These are phyloP conservation scores for Adansonia grandidieri DNA, from an alignment of 441 rosid genomes.

Conservation along the genomic window DNA sequence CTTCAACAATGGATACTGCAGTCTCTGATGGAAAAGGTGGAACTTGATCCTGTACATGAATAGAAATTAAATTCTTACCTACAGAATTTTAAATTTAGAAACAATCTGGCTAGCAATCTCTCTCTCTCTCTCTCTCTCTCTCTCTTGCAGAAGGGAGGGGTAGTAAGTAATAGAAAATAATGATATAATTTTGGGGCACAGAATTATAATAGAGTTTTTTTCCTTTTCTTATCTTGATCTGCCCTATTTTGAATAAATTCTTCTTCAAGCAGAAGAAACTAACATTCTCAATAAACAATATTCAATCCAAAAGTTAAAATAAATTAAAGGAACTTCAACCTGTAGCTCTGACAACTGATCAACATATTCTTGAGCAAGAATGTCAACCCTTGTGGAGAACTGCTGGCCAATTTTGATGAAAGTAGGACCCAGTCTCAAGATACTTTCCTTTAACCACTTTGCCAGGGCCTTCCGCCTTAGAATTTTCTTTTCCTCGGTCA, in stretches of 20 bases:
- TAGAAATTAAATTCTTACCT: slow-evolving; percentile 25
- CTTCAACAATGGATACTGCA: slow-evolving; percentile 78
- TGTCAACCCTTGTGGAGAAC: slow-evolving; percentile 96
- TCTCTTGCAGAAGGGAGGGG: not conserved
- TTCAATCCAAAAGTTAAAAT: slow-evolving; percentile 11
- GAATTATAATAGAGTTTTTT: not conserved
- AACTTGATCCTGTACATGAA: slow-evolving; percentile 86
- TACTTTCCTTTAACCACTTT: slow-evolving; percentile 92
- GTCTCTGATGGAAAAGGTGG: slow-evolving; percentile 97
- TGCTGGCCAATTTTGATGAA: slow-evolving; percentile 99
- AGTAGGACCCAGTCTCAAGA: slow-evolving; percentile 93
- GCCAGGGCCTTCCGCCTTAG: slow-evolving; percentile 74
- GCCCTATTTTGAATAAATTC: not conserved
- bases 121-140: not conserved
- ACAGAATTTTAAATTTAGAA: slow-evolving; percentile 12
- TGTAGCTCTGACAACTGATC: slow-evolving; percentile 97
- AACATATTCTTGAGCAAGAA: slow-evolving; percentile 97
- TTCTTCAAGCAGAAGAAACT: slow-evolving; percentile 8
- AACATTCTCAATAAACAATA: not conserved
- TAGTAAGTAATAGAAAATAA: not conserved
- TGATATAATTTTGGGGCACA: slow-evolving; percentile 1
- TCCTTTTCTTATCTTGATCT: not conserved
- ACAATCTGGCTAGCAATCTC: not conserved
- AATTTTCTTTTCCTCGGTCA: slow-evolving; percentile 81
- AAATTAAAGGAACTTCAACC: slow-evolving; percentile 48